Evolutionary conservation across 371 early-diverging fungal genomes (phyloP), one percentile per base, ranked within the genome.

Genomic region (Lichtheimia corymbifera): DNA sequence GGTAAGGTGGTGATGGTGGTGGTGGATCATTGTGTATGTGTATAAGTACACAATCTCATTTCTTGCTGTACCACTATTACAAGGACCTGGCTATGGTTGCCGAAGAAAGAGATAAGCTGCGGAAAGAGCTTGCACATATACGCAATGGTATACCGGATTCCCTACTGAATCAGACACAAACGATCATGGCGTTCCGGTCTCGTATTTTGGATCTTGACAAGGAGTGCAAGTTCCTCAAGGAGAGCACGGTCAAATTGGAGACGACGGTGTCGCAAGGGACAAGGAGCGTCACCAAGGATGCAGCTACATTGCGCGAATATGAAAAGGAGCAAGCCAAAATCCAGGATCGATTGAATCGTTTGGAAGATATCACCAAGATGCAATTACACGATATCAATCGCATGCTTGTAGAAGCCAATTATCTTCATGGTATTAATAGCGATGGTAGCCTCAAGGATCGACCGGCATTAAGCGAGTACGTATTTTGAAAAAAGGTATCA

Each of bases 361-460:
- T 88, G 53, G 82, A 84, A 54, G 84, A 79, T 79, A 87, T 75
- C 57, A 83, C 77, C 58, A 85, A 71, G 47, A 85, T 79, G 69
- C 85, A 88, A 60, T 67, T 84, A 51, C 84, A 77, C 30, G 86
- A 85, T 50, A 83, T 91, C 49, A 87, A 88, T 61, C 83, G 86
- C 15, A 79, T 91, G 67, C 69, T 84, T 0, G 75, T 79, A 3
- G 91, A 90, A 54, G 88, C 79, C 22, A 79, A 79, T 41, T 79
- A 79, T 53, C 64, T 79, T 13, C 76, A 79, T 55, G 79, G 79
- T 22, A 62, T 76, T 17, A 76, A 70, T 35, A 73, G 71, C 5
- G 57, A 72, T 35, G 70, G 68, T 18, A 61, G 61, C 22, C 13
- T 24, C 2, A 53, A 43, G 20, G 70, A 62, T 14, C 55, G 74